Evolutionary conservation across 1,139 yeast species (phyloP), one percentile per base, ranked within the genome.

Genomic region (Geotrichum phurueaensis): DNA sequence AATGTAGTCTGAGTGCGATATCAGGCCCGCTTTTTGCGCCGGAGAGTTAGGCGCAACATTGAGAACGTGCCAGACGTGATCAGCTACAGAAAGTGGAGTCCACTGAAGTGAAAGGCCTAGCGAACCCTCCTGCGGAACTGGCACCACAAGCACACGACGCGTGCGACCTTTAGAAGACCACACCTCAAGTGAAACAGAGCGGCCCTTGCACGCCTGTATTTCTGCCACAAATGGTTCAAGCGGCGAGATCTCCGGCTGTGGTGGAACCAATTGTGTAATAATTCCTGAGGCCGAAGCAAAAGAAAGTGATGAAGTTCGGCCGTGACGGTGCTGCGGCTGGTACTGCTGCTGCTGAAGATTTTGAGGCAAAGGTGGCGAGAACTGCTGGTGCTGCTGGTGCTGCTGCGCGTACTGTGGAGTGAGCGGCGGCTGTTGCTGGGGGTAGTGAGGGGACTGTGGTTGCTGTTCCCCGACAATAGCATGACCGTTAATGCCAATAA

Each of bases 81-180:
- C 87, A 0, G 96, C 84, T 0, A 90, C 83, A 53, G 81, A 78
- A 54, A 91, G 71, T 53, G 96, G 92, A 1, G 90, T 85, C 76
- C 96, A 84, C 69, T 89, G 96, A 1, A 90, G 76, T 6, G 86
- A 78, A 54, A 89, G 65, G 0, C 97, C 97, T 7, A 91, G 68
- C 20, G 75, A 74, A 20, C 58, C 59, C 15, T 53, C 62, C 12
- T 55, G 59, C 53, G 60, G 62, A 49, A 84, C 75, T 5, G 83
- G 79, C 9, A 88, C 65, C 1, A 68, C 65, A 0, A 88, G 76
- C 39, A 79, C 79, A 65, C 95, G 79, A 20, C 80, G 73, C 2
- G 80, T 71, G 1, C 96, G 92, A 36, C 99, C 99, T 74, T 92
- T 92, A 3, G 96, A 94, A 58, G 84, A 85, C 96, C 97, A 94